Evolutionary conservation across 768 basidiomycete genomes (phyloP).

Genomic region (Tulasnella sp.): DNA sequence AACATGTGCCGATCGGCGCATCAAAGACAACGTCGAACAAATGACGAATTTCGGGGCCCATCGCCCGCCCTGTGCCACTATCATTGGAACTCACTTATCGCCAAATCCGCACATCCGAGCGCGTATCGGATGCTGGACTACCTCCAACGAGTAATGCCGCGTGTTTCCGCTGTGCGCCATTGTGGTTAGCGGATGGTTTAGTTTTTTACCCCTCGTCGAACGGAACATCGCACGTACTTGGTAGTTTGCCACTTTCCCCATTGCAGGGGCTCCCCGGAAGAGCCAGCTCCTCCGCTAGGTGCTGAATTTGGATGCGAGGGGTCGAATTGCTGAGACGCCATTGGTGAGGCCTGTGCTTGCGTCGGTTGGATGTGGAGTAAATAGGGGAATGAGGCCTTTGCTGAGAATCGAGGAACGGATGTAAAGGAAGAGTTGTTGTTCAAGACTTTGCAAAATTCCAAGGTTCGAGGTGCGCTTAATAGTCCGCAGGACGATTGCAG

Average conservation of each 20-base stretch:
- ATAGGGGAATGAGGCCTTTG: slow-evolving; percentile 19
- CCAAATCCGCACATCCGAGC: slow-evolving; percentile 97
- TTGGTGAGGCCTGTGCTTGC: slow-evolving; percentile 4
- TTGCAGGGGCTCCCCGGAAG: not conserved
- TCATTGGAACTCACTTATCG: slow-evolving; percentile 59
- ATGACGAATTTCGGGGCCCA: slow-evolving; percentile 10
- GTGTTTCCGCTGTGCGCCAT: not conserved
- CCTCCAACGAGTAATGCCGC: slow-evolving; percentile 66
- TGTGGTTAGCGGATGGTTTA: slow-evolving; percentile 13
- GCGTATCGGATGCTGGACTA: slow-evolving; percentile 82
- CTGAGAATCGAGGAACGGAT: not conserved
- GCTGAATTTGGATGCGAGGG: not conserved
- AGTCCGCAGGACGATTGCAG: slow-evolving; percentile 10
- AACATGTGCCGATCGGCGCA: slow-evolving; percentile 5
- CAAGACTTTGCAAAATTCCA: not conserved
- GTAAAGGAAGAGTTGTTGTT: slow-evolving; percentile 11
- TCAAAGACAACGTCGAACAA: slow-evolving; percentile 15
- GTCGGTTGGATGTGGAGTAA: slow-evolving; percentile 19
- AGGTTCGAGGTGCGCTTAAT: slow-evolving; percentile 12
- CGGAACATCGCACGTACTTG: slow-evolving; percentile 2
- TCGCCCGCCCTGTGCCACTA: not conserved
- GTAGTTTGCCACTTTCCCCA: slow-evolving; percentile 20
- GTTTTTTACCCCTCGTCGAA: not conserved
- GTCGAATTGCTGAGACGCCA: slow-evolving; percentile 15
- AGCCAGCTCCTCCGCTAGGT: slow-evolving; percentile 13